Base-by-base conservation (phyloP, 2,329 filamentous ascomycete genomes). In the Trichoderma guizhouense region DNA sequence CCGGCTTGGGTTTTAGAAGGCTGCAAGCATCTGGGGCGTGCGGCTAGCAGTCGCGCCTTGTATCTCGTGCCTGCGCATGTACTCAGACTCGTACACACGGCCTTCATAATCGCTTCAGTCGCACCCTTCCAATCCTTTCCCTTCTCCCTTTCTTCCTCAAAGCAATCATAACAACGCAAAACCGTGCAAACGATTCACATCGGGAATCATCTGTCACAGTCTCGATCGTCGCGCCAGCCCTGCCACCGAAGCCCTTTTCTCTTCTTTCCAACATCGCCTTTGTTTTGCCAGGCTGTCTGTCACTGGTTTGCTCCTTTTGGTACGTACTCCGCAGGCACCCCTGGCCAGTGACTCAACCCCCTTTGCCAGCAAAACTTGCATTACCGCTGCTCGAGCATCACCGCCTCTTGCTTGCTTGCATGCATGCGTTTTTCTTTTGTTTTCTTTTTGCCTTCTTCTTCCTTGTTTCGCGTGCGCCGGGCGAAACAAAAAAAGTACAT, bases 151-250 rank as follows among this genome's bases (percentile, higher is more conserved):
- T 76, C 76, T 78, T 78, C 39, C 21, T 76, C 79, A 83, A 84
- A 84, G 80, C 83, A 86, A 85, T 83, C 86, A 82, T 81, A 86
- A 83, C 81, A 83, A 82, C 79, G 78, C 73, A 83, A 84, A 82
- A 12, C 81, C 82, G 84, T 85, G 83, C 84, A 84, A 81, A 84
- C 81, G 80, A 82, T 83, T 84, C 82, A 79, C 79, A 84, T 81
- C 81, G 82, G 87, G 86, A 87, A 84, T 87, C 84, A 84, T 82
- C 83, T 84, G 87, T 89, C 87, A 87, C 87, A 87, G 87, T 86
- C 84, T 83, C 81, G 86, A 86, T 86, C 81, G 82, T 88, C 86
- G 84, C 86, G 83, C 81, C 86, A 88, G 86, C 85, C 80, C 76
- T 78, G 77, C 76, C 78, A 78, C 75, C 76, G 75, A 76, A 76